Evolutionary conservation across 2,329 filamentous ascomycete genomes (phyloP).

Genomic region (Mycosphaerella arachidis): DNA sequence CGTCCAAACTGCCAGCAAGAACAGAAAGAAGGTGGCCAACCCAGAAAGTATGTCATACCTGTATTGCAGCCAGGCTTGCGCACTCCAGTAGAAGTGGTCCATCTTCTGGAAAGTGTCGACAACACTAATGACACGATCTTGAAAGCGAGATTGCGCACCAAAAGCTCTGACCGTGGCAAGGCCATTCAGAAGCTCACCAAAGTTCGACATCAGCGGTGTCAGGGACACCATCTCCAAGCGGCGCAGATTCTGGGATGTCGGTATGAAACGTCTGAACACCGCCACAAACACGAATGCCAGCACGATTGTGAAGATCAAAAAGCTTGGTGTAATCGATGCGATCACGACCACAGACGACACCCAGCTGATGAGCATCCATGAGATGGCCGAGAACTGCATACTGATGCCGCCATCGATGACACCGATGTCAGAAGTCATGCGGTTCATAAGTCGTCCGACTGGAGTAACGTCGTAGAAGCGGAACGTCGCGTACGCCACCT

Average conservation of each 20-base stretch:
- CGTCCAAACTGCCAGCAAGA: constrained; percentile 68
- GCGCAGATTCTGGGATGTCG: constrained; percentile 75
- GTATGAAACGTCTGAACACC: constrained; percentile 73
- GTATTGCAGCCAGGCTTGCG: constrained; percentile 79
- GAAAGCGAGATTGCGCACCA: constrained; percentile 71
- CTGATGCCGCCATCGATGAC: constrained; percentile 86
- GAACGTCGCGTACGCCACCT: constrained; percentile 76
- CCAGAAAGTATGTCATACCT: constrained; percentile 72
- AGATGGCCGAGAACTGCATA: constrained; percentile 64
- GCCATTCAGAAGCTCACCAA: constrained; percentile 80
- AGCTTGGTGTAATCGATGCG: constrained; percentile 69
- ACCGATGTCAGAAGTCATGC: constrained; percentile 83
- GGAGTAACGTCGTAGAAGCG: constrained; percentile 89
- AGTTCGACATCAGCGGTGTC: constrained; percentile 86
- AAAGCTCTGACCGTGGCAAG: constrained; percentile 84
- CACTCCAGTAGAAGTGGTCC: constrained; percentile 90
- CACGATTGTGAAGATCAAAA: constrained; percentile 65
- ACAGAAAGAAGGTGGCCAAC: constrained; percentile 67
- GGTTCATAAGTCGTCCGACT: constrained; percentile 85
- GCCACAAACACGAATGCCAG: constrained; percentile 66
- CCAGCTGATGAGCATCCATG: constrained; percentile 68
- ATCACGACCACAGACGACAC: constrained; percentile 71
- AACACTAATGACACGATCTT: constrained; percentile 71
- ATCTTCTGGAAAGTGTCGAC: constrained; percentile 89
- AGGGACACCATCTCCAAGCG: constrained; percentile 86